Base-by-base conservation (phyloP, 1,284 basidiomycete genomes). In the Fomitopsis palustris region DNA sequence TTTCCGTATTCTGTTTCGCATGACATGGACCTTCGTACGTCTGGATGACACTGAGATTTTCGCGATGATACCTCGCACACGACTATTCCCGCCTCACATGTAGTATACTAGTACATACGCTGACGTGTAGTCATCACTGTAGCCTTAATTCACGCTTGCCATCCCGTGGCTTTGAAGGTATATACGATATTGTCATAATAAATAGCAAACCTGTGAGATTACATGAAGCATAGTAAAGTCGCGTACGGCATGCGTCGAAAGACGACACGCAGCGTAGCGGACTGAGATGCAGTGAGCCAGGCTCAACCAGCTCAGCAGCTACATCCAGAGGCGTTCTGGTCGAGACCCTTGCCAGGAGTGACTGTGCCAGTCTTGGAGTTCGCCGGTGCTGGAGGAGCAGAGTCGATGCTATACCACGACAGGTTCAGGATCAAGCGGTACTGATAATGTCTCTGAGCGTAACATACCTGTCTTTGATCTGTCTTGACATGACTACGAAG, bases 401-500 rank as follows among this genome's bases (percentile, higher is more conserved):
- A 55, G 59, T 71, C 68, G 25, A 71, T 58, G 41, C 71, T 71
- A 43, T 17, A 9, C 47, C 12, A 39, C 12, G 51, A n/a, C n/a
- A n/a, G n/a, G 9, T 29, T 31, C 12, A 45, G 38, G 4, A 33
- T 19, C 9, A 42, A 19, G 16, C 41, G 12, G 14, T 17, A 49
- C 21, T 17, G 1, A 29, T 16, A n/a, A 21, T n/a, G 3, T 29
- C 19, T 19, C 1, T 21, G 21, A 33, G 6, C 10, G 27, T 8
- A 16, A 69, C 83, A 25, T 67, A 89, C 90, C 92, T 88, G 76
- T 97, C 95, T 77, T 97, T 96, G 77, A 97, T 97, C 77, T 96
- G 93, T 79, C 96, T 97, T 17, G 96, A 96, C 88, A 99, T 94
- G 61, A 95, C 95, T 81, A 98, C 86, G 86, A 99, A 99, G 23